These are phyloP conservation scores for Friedmanniomyces endolithicus DNA, from an alignment of 495 filamentous ascomycete species.

Conservation along the genomic window DNA sequence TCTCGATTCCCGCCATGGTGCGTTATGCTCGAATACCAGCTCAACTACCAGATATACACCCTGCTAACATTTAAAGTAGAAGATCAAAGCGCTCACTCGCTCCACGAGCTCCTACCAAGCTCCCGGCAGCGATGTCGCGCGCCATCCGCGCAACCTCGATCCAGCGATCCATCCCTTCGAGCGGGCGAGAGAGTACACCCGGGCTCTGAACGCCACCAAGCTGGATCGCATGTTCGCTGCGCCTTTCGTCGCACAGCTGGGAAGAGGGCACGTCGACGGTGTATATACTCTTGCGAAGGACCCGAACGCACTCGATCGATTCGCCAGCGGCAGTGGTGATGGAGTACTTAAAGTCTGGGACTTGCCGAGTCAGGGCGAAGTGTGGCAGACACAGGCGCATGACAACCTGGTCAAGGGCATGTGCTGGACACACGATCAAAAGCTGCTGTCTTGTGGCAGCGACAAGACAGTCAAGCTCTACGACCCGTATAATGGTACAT, in stretches of 20 bases:
- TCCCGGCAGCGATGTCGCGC: constrained; percentile 59
- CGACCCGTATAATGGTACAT: constrained; percentile 67
- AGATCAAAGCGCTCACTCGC: constrained; percentile 86
- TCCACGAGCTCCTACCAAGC: constrained; percentile 64
- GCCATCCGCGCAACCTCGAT: constrained; percentile 76
- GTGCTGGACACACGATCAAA: constrained; percentile 71
- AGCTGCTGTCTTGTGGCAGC: constrained; percentile 77
- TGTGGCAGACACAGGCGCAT: constrained; percentile 70
- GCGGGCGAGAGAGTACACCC: constrained; percentile 80
- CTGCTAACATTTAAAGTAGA: constrained; percentile 36
- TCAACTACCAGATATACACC: neutral
- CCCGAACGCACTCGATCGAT: constrained; percentile 29
- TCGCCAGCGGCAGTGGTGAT: constrained; percentile 33
- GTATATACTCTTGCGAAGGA: constrained; percentile 43
- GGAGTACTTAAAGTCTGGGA: constrained; percentile 94
- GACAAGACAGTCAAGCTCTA: constrained; percentile 81
- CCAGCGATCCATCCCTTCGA: constrained; percentile 92
- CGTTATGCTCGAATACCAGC: neutral
- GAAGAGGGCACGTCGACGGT: constrained; percentile 85
- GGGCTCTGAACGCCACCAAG: constrained; percentile 83
- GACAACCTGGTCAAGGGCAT: constrained; percentile 85
- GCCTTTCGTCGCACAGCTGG: constrained; percentile 80
- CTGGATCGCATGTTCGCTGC: constrained; percentile 91
- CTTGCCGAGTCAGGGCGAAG: constrained; percentile 61
- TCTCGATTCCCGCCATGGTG: constrained; percentile 1